A percentile compares a stretch with the other conserved stretches of the same genome.
These are phyloP conservation scores for Ascochyta pisi DNA, from an alignment of 2,329 filamentous ascomycete genomes.

Conservation along the genomic window DNA sequence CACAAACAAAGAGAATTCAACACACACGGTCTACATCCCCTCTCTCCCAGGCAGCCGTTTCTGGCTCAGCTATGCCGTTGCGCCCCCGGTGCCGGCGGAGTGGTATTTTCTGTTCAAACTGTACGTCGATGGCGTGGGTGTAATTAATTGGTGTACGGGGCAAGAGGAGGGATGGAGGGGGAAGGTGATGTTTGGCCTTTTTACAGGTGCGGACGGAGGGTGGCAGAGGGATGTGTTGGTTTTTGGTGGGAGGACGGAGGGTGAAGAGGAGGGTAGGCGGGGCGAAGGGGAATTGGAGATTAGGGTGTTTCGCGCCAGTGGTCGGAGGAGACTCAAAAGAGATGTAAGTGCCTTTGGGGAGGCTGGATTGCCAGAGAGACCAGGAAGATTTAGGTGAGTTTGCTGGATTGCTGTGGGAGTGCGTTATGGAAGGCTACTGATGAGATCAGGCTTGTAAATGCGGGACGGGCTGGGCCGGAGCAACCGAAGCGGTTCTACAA, in stretches of 20 bases:
- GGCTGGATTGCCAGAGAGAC: constrained; percentile 9
- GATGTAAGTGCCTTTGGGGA: constrained; percentile 18
- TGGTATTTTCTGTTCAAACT: constrained; percentile 57
- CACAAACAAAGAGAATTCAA: constrained; percentile 32
- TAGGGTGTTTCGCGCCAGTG: constrained; percentile 50
- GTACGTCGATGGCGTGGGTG: constrained; percentile 47
- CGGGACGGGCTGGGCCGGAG: constrained; percentile 46
- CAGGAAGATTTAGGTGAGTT: constrained; percentile 42
- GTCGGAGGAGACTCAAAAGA: constrained; percentile 46
- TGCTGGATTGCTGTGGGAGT: not conserved
- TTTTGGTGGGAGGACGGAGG: not conserved
- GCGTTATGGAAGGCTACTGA: not conserved
- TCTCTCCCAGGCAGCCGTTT: constrained; percentile 49
- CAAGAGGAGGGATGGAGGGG: constrained; percentile 53
- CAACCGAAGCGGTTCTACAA: constrained; percentile 56
- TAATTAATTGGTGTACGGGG: constrained; percentile 55
- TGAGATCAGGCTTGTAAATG: constrained; percentile 43
- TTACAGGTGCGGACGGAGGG: constrained; percentile 38
- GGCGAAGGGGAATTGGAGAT: constrained; percentile 47
- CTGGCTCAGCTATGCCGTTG: constrained; percentile 52
- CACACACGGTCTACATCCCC: constrained; percentile 47
- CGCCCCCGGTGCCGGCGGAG: constrained; percentile 37
- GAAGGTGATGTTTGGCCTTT: constrained; percentile 55
- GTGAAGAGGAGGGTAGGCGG: constrained; percentile 49
- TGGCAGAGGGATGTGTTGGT: no score